A percentile compares a stretch with the other conserved stretches of the same genome.
Conservation (phyloP, 2,329 filamentous ascomycete genomes). For the Talaromyces atroroseus region DNA sequence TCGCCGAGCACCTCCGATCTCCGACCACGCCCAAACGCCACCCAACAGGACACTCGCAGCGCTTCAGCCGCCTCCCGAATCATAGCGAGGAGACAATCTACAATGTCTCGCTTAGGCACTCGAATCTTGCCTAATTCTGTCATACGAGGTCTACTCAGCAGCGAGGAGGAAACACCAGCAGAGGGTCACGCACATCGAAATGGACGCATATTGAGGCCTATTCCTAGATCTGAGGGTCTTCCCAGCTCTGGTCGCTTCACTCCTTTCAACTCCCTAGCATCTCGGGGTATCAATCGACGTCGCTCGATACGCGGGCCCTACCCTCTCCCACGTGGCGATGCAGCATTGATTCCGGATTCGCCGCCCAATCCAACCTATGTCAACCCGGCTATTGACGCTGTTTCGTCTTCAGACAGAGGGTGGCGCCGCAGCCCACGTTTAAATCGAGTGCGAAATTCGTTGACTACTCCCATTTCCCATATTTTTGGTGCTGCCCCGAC, state of each 20-base stretch:
- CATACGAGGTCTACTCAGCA: slow-evolving; percentile 39
- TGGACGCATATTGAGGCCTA: slow-evolving; percentile 35
- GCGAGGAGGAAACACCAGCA: slow-evolving; percentile 41
- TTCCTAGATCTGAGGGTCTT: slow-evolving; percentile 29
- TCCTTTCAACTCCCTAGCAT: slow-evolving; percentile 35
- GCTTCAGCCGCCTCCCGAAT: slow-evolving; percentile 16
- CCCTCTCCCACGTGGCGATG: slow-evolving; percentile 33
- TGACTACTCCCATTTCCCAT: slow-evolving; percentile 39
- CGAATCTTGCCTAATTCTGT: slow-evolving; percentile 44
- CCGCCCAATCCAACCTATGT: slow-evolving; percentile 23
- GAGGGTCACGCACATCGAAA: slow-evolving; percentile 42
- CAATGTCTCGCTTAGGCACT: slow-evolving; percentile 45
- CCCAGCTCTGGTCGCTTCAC: slow-evolving; percentile 33
- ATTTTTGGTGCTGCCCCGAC: slow-evolving; percentile 37
- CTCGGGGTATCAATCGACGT: slow-evolving; percentile 36
- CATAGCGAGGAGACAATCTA: slow-evolving; percentile 39
- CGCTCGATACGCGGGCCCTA: slow-evolving; percentile 37
- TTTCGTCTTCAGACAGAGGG: slow-evolving; percentile 26
- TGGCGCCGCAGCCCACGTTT: slow-evolving; percentile 38
- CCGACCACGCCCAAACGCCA: slow-evolving; percentile 13
- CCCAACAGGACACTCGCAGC: not conserved
- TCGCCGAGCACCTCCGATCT: slow-evolving; percentile 11
- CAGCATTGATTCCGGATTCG: slow-evolving; percentile 26
- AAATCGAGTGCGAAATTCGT: slow-evolving; percentile 39
- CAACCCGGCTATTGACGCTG: slow-evolving; percentile 22